Evolutionary conservation across 768 basidiomycete genomes (phyloP).

Genomic region (Leccinum disarticulatum): DNA sequence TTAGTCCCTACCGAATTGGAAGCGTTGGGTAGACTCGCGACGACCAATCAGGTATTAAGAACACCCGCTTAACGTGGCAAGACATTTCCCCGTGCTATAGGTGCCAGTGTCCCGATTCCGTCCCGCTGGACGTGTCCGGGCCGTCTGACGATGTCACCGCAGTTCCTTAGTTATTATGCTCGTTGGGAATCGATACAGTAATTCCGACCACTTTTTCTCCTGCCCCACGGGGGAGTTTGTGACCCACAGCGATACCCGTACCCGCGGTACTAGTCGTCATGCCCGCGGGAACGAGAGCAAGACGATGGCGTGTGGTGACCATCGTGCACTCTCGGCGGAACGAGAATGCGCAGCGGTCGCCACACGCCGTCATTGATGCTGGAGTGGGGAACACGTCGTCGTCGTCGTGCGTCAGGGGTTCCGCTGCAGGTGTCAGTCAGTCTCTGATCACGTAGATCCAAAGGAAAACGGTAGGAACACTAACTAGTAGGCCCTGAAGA

Average conservation of each 20-base stretch:
- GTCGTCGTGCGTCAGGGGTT: conserved; percentile 11
- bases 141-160: background rate
- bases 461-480: conserved; percentile 6
- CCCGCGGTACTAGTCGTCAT: no score
- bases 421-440: conserved; percentile 25
- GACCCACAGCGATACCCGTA: no score
- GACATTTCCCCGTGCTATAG: background rate
- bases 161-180: background rate
- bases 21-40: background rate
- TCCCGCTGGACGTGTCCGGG: background rate
- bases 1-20: no score
- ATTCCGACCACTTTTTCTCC: background rate
- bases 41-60: background rate
- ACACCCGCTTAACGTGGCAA: no score
- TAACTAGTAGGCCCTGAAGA: conserved; percentile 35
- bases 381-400: no score
- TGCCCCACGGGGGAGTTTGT: background rate
- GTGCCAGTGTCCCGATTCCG: background rate
- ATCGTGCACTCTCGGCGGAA: no score
- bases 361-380: no score
- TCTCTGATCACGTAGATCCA: background rate
- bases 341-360: no score
- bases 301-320: no score
- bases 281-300: no score
- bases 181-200: background rate